Evolutionary conservation across 495 filamentous ascomycete genomes (phyloP), one percentile per base, ranked within the genome.

Genomic region (Tuber melanosporum): DNA sequence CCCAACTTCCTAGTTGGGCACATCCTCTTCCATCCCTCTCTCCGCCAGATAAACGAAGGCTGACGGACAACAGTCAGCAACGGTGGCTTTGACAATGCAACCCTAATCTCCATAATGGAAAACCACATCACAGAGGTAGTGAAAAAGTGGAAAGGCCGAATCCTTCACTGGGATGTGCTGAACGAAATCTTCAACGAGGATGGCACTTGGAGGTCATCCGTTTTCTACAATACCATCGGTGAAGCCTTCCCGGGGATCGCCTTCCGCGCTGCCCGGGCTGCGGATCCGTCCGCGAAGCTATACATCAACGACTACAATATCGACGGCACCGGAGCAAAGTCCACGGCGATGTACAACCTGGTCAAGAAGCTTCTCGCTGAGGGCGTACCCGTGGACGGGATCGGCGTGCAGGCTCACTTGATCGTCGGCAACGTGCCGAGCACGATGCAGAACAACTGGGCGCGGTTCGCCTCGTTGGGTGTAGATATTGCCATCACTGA

Each of bases 281-380:
- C 85, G 6, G 90, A 91, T 80, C 89, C 88, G 0, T 73, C 82
- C 22, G 87, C 88, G 8, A 91, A 91, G 84, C 86, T 92, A 32
- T 92, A 91, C 80, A 90, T 90, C 85, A 92, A 92, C 80, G 89
- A 91, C 78, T 92, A 91, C 85, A 91, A 89, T 84, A 88, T 91
- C 80, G 91, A 92, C 82, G 85, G 81, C 7, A 84, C 86, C 9
- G 85, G 87, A 8, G 77, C 84, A 70, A 88, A 91, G 81, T 83
- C 86, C 47, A 85, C 84, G 0, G 87, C 81, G 8, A 86, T 85
- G 6, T 83, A 84, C 17, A 82, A 80, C 15, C 87, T 92, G 70
- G 88, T 91, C 73, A 85, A 88, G 76, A 80, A 87, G 41, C 80
- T 92, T 36, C 77, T 88, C 72, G 85, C 86, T 1, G 87, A 85